Base-by-base conservation (phyloP, 371 early-diverging fungal species). In the Choanephora cucurbitarum region DNA sequence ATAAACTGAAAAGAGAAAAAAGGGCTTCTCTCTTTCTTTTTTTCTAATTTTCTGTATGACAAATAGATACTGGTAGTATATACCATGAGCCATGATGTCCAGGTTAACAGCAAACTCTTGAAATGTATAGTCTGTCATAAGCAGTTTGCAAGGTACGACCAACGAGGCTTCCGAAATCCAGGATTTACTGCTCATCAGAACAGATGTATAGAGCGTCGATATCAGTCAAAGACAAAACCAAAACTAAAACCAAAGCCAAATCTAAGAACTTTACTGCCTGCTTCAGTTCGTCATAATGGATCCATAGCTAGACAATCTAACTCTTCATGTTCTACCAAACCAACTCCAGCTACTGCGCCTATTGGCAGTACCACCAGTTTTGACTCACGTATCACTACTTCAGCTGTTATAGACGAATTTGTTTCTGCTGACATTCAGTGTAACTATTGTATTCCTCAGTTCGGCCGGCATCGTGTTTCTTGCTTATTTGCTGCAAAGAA, bases 141-240 rank as follows among this genome's bases (percentile, higher is more conserved):
- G 47, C 49, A 67, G 43, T 71, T 77, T 32, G 53, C 61, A 2
- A 67, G 58, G 45, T 67, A 43, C 49, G 74, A 77, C 42, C 74
- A 77, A 49, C 66, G 77, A 19, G 74, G 74, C 10, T 77, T 67
- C 40, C 52, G 72, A 19, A 77, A 77, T 43, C 55, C 72, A 11
- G 77, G 77, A 0, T 73, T 70, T 31, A 73, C 72, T 0, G 63
- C 71, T 14, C 77, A 73, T 54, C 72, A 71, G 31, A 77, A 71
- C 19, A 57, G 68, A 18, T 77, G 72, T 34, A 50, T 64, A 31
- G 66, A 61, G 13, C 41, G 44, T 33, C 34, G 51, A 13, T 44
- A 46, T 19, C 28, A 28, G 28, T 3, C 7, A 7, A 28, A 28
- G 28, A 3, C 28, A 7, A 3, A 28, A 28, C 7, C 28, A 28